Conservation (phyloP, 768 basidiomycete genomes). For the Kwoniella dendrophila region DNA sequence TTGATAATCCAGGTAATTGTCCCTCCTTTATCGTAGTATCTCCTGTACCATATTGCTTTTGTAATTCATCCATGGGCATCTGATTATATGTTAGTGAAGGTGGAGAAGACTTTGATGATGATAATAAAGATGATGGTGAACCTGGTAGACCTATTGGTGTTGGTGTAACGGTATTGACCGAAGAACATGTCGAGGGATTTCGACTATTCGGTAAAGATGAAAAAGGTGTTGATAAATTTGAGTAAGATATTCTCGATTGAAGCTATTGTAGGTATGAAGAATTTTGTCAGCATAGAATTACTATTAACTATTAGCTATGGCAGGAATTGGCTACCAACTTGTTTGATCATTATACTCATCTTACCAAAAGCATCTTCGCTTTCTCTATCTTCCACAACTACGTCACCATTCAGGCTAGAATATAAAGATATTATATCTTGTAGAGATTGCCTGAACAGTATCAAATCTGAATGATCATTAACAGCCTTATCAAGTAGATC, state of each 20-base stretch:
- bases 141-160: constrained; percentile 1
- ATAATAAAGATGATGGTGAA: background rate
- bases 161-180: background rate
- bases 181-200: background rate
- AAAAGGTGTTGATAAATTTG: background rate
- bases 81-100: constrained; percentile 5
- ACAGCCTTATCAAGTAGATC: constrained; percentile 30
- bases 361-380: constrained; percentile 27
- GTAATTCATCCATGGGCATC: constrained; percentile 1
- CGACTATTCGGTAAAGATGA: constrained; percentile 4
- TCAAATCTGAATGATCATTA: constrained; percentile 19
- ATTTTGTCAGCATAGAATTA: background rate
- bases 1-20: constrained; percentile 13
- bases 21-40: background rate
- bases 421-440: constrained; percentile 25
- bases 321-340: constrained; percentile 15
- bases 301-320: background rate
- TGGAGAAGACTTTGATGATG: background rate
- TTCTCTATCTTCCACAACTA: constrained; percentile 32
- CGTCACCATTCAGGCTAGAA: constrained; percentile 10
- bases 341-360: constrained; percentile 33
- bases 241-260: constrained; percentile 22
- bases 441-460: constrained; percentile 22
- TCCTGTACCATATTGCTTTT: constrained; percentile 13
- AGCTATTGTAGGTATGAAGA: too few species aligned